A percentile compares a stretch with the other conserved stretches of the same genome.
Evolutionary conservation across 805 yeast species (phyloP).

Genomic region (Barnettozyma populi): DNA sequence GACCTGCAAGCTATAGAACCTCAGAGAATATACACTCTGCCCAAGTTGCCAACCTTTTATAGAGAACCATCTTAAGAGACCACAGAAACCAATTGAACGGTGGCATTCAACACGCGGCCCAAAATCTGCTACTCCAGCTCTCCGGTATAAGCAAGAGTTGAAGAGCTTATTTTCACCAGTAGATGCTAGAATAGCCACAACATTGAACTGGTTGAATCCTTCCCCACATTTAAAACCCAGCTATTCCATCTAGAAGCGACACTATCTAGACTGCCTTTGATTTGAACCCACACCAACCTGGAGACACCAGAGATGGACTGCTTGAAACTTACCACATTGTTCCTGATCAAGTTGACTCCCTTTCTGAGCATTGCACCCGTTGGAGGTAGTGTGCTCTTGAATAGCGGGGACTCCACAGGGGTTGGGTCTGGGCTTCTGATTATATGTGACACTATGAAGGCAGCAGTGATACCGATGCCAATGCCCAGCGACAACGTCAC

Average conservation of each 20-base stretch:
- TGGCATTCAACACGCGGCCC: too few relatives aligned
- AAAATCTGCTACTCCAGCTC: too few relatives aligned
- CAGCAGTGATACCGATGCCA: conserved; percentile 24
- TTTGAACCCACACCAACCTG: conserved; percentile 9
- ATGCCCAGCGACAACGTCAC: conserved; percentile 20
- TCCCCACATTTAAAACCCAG: conserved; percentile 5
- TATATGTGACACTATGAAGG: conserved; percentile 7
- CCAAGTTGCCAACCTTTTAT: too few relatives aligned
- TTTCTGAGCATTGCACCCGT: conserved; percentile 1
- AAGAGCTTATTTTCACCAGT: not conserved
- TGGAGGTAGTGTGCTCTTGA: not conserved
- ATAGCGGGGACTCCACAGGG: not conserved
- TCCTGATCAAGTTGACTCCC: not conserved
- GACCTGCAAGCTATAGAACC: too few relatives aligned
- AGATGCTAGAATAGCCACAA: conserved; percentile 11
- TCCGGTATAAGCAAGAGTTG: too few relatives aligned
- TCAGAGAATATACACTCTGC: too few relatives aligned
- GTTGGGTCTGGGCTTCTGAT: not conserved
- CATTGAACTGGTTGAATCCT: conserved; percentile 9
- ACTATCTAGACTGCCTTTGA: not conserved
- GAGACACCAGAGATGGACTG: conserved; percentile 8
- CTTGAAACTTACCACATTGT: conserved; percentile 6
- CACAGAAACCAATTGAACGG: too few relatives aligned
- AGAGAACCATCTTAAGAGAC: too few relatives aligned
- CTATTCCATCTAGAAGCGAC: conserved; percentile 9